A percentile compares a stretch with the other conserved stretches of the same genome.
Evolutionary conservation across 345 rosid species (phyloP).

Genomic region (Salix brachista): DNA sequence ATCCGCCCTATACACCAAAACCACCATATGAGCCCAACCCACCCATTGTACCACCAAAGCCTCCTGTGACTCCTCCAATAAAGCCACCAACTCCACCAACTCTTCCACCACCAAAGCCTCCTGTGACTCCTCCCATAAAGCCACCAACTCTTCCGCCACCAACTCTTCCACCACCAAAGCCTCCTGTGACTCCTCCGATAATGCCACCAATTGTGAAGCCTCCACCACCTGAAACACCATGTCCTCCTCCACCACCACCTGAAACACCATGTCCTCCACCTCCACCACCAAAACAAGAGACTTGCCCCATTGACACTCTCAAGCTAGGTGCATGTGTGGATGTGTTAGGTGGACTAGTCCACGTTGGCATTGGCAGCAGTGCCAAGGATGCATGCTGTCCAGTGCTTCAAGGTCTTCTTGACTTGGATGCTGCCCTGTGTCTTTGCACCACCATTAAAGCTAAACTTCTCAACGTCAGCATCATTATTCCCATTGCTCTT

Average conservation of each 20-base stretch:
- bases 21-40: background rate
- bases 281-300: conserved; percentile 32
- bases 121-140: background rate
- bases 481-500: conserved; percentile 80
- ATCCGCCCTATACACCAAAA: too few species aligned
- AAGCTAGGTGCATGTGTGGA: conserved; percentile 88
- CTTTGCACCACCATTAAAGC: conserved; percentile 78
- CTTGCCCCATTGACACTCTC: conserved; percentile 70
- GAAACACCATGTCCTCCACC: conserved; percentile 21
- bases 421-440: conserved; percentile 83
- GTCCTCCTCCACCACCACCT: conserved; percentile 40
- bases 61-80: conserved; percentile 3
- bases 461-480: conserved; percentile 68
- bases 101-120: conserved; percentile 1
- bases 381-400: conserved; percentile 85
- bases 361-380: conserved; percentile 65
- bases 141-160: conserved; percentile 24
- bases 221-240: conserved; percentile 14
- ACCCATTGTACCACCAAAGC: conserved; percentile 6
- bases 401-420: conserved; percentile 60
- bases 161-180: conserved; percentile 9
- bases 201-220: background rate
- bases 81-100: conserved; percentile 17
- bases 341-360: conserved; percentile 72
- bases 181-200: conserved; percentile 28